phyloP scores from a whole-genome alignment of 768 basidiomycete genomes.

The Mrakia hoshinonis region DNA sequence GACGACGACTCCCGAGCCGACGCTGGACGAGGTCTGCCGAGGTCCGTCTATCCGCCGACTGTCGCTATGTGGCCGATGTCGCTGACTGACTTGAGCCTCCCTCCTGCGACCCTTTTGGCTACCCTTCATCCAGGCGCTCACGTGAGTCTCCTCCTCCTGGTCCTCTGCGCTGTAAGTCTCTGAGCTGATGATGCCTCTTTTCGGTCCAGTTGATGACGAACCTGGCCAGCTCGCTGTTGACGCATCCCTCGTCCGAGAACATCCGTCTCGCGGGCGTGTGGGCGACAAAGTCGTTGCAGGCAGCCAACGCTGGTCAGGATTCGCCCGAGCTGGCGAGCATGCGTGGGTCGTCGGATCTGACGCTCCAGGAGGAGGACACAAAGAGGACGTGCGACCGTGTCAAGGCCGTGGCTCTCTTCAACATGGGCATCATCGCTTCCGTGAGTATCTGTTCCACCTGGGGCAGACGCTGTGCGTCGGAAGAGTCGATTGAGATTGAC shows the following conservation, averaged over 20 bases:
- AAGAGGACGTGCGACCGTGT: slow-evolving; percentile 25
- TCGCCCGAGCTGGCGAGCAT: neutral
- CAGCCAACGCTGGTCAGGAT: neutral
- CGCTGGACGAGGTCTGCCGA: slow-evolving; percentile 20
- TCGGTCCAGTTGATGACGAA: slow-evolving; percentile 24
- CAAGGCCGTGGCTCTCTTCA: slow-evolving; percentile 21
- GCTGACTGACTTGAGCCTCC: neutral
- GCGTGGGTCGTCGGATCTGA: neutral
- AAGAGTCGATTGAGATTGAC: too few species aligned
- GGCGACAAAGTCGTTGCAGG: slow-evolving; percentile 1
- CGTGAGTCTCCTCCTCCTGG: neutral
- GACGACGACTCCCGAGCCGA: neutral
- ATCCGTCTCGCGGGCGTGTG: slow-evolving; percentile 12
- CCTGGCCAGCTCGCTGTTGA: slow-evolving; percentile 15
- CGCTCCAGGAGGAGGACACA: neutral
- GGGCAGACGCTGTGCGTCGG: too few species aligned
- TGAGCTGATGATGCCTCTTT: neutral
- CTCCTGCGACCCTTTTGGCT: too few species aligned
- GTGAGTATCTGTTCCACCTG: neutral
- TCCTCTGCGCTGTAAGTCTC: neutral
- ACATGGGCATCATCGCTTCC: slow-evolving; percentile 18
- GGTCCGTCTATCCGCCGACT: too few species aligned
- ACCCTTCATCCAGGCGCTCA: slow-evolving; percentile 17
- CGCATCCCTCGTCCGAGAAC: slow-evolving; percentile 9
- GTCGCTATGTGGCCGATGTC: too few species aligned